Percentiles rank a stretch among this genome's conserved stretches.
Conservation (phyloP, 495 filamentous ascomycete genomes). For the Lichenothelia convexa region DNA sequence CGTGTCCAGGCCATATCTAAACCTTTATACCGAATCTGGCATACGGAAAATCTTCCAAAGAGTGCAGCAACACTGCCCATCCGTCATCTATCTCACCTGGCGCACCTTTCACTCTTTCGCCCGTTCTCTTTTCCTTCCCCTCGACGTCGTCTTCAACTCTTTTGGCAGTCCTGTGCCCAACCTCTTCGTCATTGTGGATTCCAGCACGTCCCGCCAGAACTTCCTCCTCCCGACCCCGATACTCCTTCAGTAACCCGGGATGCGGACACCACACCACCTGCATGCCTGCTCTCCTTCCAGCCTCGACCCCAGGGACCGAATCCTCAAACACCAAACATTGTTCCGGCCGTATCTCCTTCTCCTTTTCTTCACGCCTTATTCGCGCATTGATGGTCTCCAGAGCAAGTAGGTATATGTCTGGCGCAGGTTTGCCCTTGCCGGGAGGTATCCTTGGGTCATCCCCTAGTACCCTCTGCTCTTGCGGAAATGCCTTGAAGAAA, state of each 20-base stretch:
- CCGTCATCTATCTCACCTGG: conserved; percentile 15
- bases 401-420: conserved; percentile 87
- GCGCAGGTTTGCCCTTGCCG: conserved; percentile 78
- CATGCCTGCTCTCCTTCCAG: conserved; percentile 85
- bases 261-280: conserved; percentile 87
- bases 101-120: conserved; percentile 7
- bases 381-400: conserved; percentile 66
- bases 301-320: conserved; percentile 78
- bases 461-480: conserved; percentile 52
- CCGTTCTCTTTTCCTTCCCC: conserved; percentile 25
- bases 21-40: conserved; percentile 11
- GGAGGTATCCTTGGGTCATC: conserved; percentile 67
- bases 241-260: conserved; percentile 56
- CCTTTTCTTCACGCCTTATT: conserved; percentile 35
- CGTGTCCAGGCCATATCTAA: too few relatives aligned
- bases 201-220: conserved; percentile 72
- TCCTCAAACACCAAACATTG: conserved; percentile 98
- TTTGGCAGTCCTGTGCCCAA: conserved; percentile 19
- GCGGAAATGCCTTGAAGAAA: conserved; percentile 56
- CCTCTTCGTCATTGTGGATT: conserved; percentile 39
- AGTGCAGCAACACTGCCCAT: conserved; percentile 10
- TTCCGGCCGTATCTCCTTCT: conserved; percentile 48
- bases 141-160: conserved; percentile 23
- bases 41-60: conserved; percentile 14
- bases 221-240: conserved; percentile 53